Conservation (phyloP, 2,329 filamentous ascomycete species). For the Trichoderma gracile region DNA sequence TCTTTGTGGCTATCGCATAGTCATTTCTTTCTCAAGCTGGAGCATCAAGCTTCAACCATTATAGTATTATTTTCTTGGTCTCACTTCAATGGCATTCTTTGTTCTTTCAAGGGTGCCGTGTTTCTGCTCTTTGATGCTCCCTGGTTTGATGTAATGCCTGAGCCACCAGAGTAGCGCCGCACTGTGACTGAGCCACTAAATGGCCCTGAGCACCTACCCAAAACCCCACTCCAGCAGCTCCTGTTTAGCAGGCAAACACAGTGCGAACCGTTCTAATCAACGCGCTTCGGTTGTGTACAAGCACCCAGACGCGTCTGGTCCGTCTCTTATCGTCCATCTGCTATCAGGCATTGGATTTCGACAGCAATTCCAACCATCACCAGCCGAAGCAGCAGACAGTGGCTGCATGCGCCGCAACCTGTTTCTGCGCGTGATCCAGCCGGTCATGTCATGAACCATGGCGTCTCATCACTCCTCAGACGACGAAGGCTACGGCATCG, state of each 20-base stretch:
- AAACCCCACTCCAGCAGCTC: not conserved
- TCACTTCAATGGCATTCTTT: not conserved
- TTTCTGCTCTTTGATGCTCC: not conserved
- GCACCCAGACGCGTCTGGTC: constrained; percentile 16
- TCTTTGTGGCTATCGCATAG: too few species aligned
- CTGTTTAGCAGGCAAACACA: not conserved
- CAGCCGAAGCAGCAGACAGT: not conserved
- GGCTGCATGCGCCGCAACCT: constrained; percentile 2
- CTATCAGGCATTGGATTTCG: not conserved
- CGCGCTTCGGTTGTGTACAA: constrained; percentile 14
- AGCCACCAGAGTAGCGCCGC: not conserved
- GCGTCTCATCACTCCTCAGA: constrained; percentile 33
- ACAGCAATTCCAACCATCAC: not conserved
- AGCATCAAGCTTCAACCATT: not conserved
- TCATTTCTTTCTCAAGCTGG: too few species aligned
- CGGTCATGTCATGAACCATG: constrained; percentile 31
- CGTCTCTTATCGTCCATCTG: constrained; percentile 13
- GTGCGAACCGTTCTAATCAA: constrained; percentile 10
- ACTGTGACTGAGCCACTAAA: not conserved
- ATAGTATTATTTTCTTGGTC: not conserved
- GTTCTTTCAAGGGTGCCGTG: too few species aligned
- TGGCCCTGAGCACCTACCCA: too few species aligned
- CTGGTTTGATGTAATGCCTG: too few species aligned
- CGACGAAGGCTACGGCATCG: constrained; percentile 43
- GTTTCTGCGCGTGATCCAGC: not conserved